Evolutionary conservation across 2,329 filamentous ascomycete genomes (phyloP).

Genomic region (Nannizziopsis arthrosporioides): DNA sequence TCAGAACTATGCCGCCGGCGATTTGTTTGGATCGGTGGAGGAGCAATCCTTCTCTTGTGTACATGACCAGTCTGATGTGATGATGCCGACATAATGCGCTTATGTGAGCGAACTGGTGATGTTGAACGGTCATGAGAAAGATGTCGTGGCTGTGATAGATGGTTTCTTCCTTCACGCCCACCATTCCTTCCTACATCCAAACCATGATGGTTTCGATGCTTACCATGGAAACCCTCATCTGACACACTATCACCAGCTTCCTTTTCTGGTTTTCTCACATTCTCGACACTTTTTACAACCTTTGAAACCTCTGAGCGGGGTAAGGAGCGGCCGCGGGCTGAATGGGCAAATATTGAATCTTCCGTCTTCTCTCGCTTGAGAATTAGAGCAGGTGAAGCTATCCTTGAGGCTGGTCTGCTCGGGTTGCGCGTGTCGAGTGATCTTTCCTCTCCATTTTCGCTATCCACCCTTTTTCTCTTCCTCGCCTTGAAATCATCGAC

Average conservation of each 20-base stretch:
- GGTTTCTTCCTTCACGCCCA: conserved; percentile 5
- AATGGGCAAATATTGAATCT: conserved; percentile 21
- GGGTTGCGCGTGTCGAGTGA: conserved; percentile 18
- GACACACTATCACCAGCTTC: conserved; percentile 1
- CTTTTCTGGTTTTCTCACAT: not conserved
- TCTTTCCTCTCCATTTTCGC: conserved; percentile 19
- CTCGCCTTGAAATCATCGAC: conserved; percentile 20
- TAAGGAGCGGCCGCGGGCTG: conserved; percentile 17
- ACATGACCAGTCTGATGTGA: conserved; percentile 16
- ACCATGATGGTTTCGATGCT: conserved; percentile 1
- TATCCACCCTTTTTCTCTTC: conserved; percentile 25
- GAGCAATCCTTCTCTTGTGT: conserved; percentile 26
- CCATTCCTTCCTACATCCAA: not conserved
- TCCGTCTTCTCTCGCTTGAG: conserved; percentile 30
- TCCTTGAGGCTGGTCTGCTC: conserved; percentile 21
- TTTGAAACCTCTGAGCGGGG: conserved; percentile 14
- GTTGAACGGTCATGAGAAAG: conserved; percentile 26
- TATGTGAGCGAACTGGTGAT: conserved; percentile 29
- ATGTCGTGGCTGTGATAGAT: conserved; percentile 18
- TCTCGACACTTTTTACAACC: conserved; percentile 16
- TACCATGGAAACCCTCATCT: conserved; percentile 3
- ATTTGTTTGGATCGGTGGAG: conserved; percentile 32
- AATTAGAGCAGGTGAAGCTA: conserved; percentile 20
- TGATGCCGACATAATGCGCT: conserved; percentile 28
- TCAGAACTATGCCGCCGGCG: conserved; percentile 35